A percentile compares a stretch with the other conserved stretches of the same genome.
Evolutionary conservation across 2,329 filamentous ascomycete species (phyloP).

Genomic region (Colletotrichum camelliae): DNA sequence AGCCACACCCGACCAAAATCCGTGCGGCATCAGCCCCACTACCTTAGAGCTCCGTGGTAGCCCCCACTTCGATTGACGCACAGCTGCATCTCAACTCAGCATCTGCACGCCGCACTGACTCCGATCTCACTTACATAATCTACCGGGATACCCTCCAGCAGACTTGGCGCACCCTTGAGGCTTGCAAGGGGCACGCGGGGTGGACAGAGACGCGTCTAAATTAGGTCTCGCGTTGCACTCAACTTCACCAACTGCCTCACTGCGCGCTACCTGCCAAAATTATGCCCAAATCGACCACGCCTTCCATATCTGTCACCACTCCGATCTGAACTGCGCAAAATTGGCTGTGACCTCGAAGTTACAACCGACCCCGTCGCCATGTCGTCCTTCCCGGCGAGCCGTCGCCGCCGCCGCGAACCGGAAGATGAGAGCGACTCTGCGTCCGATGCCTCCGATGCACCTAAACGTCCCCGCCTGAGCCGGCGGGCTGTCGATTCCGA

Average conservation of each 20-base stretch:
- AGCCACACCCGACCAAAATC: neutral
- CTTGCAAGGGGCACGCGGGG: constrained; percentile 1
- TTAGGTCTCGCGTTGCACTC: constrained; percentile 4
- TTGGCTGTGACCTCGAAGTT: neutral
- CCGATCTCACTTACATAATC: neutral
- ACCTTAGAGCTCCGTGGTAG: neutral
- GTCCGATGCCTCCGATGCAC: constrained; percentile 30
- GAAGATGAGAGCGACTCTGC: constrained; percentile 43
- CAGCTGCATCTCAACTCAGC: neutral
- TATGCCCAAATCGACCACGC: neutral
- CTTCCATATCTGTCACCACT: neutral
- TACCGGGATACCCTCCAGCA: neutral
- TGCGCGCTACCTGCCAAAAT: neutral
- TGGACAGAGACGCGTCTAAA: constrained; percentile 13
- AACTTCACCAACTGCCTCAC: neutral
- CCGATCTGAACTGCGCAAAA: neutral
- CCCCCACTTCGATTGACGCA: neutral
- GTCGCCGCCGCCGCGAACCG: constrained; percentile 41
- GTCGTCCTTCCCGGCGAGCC: constrained; percentile 4
- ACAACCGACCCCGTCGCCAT: neutral
- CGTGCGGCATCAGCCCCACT: neutral
- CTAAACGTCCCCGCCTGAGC: constrained; percentile 42
- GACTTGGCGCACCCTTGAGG: neutral
- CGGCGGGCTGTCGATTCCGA: constrained; percentile 20
- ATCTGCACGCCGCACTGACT: neutral